Evolutionary conservation across 108 stramenopile species (phyloP).

Genomic region (Pseudonitzschia multiseries): DNA sequence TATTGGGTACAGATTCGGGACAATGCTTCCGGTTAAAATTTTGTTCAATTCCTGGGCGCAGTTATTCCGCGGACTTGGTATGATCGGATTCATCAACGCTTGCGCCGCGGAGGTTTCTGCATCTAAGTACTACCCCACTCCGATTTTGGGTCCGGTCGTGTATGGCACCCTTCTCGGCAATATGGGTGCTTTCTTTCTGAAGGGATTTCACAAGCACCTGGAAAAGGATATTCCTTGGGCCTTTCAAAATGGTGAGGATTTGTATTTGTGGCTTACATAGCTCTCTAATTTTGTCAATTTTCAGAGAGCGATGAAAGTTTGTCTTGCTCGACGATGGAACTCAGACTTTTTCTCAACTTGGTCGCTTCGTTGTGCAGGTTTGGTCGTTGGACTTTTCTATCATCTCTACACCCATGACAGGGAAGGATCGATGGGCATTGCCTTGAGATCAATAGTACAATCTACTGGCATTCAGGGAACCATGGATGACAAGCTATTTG

Average conservation of each 20-base stretch:
- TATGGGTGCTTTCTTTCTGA: conserved; percentile 73
- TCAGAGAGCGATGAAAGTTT: not conserved
- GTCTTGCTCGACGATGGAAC: not conserved
- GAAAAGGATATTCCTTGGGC: conserved; percentile 71
- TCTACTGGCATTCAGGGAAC: conserved; percentile 33
- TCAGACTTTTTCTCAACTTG: not conserved
- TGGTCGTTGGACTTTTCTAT: conserved; percentile 68
- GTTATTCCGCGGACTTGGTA: conserved; percentile 67
- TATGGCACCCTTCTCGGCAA: conserved; percentile 76
- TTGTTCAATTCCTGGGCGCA: conserved; percentile 51
- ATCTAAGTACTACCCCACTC: conserved; percentile 70
- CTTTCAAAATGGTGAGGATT: conserved; percentile 66
- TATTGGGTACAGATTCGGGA: conserved; percentile 59
- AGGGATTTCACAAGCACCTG: conserved; percentile 72
- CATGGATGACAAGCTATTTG: conserved; percentile 58
- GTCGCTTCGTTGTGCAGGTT: conserved; percentile 17
- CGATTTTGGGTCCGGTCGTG: conserved; percentile 79
- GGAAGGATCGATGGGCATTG: conserved; percentile 54
- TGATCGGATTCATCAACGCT: conserved; percentile 51
- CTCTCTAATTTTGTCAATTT: no score
- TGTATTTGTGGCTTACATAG: no score
- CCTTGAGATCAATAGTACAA: conserved; percentile 44
- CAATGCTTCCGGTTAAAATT: conserved; percentile 47
- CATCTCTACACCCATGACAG: conserved; percentile 76
- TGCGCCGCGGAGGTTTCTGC: conserved; percentile 60